Percentiles rank a stretch among this genome's conserved stretches.
Evolutionary conservation across 1,284 basidiomycete genomes (phyloP).

Genomic region (Jaminaea rosea): DNA sequence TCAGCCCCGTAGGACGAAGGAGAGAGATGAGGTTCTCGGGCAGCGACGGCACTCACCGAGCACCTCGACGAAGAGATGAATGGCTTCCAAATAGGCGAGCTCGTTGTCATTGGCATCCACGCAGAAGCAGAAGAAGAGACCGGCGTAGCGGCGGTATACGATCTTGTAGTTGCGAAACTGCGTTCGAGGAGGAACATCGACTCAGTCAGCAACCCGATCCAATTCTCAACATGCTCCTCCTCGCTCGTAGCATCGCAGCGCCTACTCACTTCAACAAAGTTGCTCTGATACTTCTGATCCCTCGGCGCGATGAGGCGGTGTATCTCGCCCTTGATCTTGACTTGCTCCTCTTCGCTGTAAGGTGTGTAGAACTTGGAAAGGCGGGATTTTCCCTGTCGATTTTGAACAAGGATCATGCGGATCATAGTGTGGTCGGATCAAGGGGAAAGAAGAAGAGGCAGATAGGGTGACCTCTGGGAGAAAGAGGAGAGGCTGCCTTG

Average conservation of each 20-base stretch:
- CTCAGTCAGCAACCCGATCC: neutral
- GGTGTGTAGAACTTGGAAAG: slow-evolving; percentile 95
- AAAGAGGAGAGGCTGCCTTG: too few relatives aligned
- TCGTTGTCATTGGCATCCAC: slow-evolving; percentile 98
- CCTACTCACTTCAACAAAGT: slow-evolving; percentile 85
- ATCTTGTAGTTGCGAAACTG: slow-evolving; percentile 39
- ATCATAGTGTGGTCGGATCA: too few relatives aligned
- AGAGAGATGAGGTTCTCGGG: neutral
- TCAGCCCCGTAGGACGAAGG: neutral
- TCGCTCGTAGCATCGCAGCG: neutral
- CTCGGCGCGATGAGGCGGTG: slow-evolving; percentile 89
- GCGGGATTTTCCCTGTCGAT: slow-evolving; percentile 93
- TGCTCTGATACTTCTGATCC: slow-evolving; percentile 97
- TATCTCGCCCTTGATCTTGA: slow-evolving; percentile 84
- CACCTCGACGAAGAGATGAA: slow-evolving; percentile 97
- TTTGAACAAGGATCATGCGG: slow-evolving; percentile 87
- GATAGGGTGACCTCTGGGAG: too few relatives aligned
- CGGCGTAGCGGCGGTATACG: slow-evolving; percentile 58
- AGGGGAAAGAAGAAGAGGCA: too few relatives aligned
- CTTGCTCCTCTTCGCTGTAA: slow-evolving; percentile 54
- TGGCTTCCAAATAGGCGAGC: slow-evolving; percentile 89
- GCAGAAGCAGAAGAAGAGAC: slow-evolving; percentile 78
- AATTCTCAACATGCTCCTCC: neutral
- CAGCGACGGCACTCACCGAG: slow-evolving; percentile 67
- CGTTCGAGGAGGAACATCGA: neutral